A percentile compares a stretch with the other conserved stretches of the same genome.
Evolutionary conservation across 1,284 basidiomycete species (phyloP).

Genomic region (Tilletiopsis washingtonensis): DNA sequence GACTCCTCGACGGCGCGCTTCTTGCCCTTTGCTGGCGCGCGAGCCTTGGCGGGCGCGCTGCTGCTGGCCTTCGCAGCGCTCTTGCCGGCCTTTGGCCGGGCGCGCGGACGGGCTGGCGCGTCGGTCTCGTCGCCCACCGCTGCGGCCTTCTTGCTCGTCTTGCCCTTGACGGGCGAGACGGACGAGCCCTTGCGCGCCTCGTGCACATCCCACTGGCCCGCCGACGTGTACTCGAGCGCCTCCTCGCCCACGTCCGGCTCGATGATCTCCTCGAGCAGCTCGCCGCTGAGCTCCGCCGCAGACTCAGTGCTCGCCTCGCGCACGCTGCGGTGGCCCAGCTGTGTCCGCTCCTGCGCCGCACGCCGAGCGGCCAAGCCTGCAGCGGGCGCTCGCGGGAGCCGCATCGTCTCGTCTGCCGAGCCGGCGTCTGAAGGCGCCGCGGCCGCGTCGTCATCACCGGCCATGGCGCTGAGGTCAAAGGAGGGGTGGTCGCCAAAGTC

Average conservation of each 20-base stretch:
- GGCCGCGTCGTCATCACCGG: too few relatives aligned
- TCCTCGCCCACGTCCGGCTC: constrained; percentile 6
- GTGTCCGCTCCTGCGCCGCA: constrained; percentile 12
- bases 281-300: constrained; percentile 28
- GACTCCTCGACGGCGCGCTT: background rate
- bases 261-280: constrained; percentile 2
- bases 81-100: too few relatives aligned
- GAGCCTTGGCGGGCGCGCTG: too few relatives aligned
- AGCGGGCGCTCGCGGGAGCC: constrained; percentile 1
- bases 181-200: too few relatives aligned
- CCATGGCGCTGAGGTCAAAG: constrained; percentile 24
- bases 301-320: constrained; percentile 19
- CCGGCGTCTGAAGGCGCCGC: too few relatives aligned
- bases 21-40: background rate
- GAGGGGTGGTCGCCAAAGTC: constrained; percentile 19
- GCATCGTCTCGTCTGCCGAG: constrained; percentile 6
- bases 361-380: background rate
- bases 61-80: too few relatives aligned
- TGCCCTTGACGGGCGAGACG: too few relatives aligned
- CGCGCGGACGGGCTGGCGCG: too few relatives aligned
- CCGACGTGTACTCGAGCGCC: too few relatives aligned
- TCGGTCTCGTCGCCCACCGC: too few relatives aligned
- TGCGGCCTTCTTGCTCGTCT: too few relatives aligned
- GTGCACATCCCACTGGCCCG: too few relatives aligned
- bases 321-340: constrained; percentile 2